Evolutionary conservation across 1,284 basidiomycete genomes (phyloP), one percentile per base, ranked within the genome.

Genomic region (Boletus semigastroideus): DNA sequence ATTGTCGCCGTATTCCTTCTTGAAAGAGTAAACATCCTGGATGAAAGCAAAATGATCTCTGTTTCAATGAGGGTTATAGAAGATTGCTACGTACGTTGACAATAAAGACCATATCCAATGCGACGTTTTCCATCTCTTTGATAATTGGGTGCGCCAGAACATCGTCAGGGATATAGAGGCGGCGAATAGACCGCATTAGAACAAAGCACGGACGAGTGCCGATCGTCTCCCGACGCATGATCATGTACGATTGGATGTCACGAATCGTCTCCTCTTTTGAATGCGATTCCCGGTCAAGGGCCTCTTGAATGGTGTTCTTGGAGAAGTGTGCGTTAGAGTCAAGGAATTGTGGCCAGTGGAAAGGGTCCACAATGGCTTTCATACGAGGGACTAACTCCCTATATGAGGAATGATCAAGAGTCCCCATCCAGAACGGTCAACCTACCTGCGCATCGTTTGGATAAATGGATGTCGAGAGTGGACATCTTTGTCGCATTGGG

Each of bases 1-100:
- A 16, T 65, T 60, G n/a, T 67, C 60, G 17, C 55, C 53, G 14
- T 46, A 51, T 45, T 68, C 64, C 42, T 66, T 66, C 50, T 66
- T 66, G 53, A 62, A 66, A 16, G 64, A 67, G 33, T 59, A 66
- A 33, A 67, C 59, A 17, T 69, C 67, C 65, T 66, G 17, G 9
- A 28, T 27, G n/a, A 41, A 27, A 27, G 19, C 5, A 39, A 19
- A 12, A 6, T 7, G n/a, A 25, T 2, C n/a, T 45, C n/a, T 16
- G 5, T 30, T 33, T 39, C 44, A 41, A 16, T 19, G 36, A 11
- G 11, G 17, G n/a, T n/a, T n/a, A 14, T 1, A 6, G 10, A 38
- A 19, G 2, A 33, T 9, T 20, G 2, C 25, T 31, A 13, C 63
- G 57, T 37, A 69, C 65, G n/a, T 66, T 66, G 8, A 50, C 61